Base-by-base conservation (phyloP, 257 asterid genomes). In the Lithospermum erythrorhizon region DNA sequence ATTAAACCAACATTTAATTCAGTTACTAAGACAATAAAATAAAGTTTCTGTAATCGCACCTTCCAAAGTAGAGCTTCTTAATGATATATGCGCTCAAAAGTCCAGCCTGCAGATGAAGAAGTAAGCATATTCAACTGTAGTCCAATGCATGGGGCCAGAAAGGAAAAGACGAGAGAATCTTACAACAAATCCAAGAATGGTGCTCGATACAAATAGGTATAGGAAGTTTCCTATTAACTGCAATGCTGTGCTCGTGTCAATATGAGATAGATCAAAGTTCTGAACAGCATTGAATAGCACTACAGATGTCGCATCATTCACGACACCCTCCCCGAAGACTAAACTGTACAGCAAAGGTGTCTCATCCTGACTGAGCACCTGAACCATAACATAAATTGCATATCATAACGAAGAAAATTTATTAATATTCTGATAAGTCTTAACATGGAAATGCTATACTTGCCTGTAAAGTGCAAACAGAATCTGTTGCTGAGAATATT, bases 291-390 rank as follows among this genome's bases (percentile, higher is more conserved):
- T 93, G 79, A 93, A 93, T 51, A 93, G 82, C 77, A 93, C 99
- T 45, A 93, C 90, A 25, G 99, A 93, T 67, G 99, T 93, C 62
- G 99, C 99, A 62, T 93, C 99, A 70, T 93, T 93, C 59, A 93
- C 98, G 27, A 93, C 98, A n/a, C 98, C 97, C 83, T 93, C 98
- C 69, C 98, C 98, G 57, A 93, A 93, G 45, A 93, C 99, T 20
- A 93, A 79, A 81, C 99, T 93, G 85, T 93, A 93, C 53, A 93
- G 75, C 70, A 93, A 75, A 67, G 99, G 99, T 32, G 97, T 93
- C 71, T 93, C 99, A 51, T 93, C 96, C 74, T 93, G 97, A 79
- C 75, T 86, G 73, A 93, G 94, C 75, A 93, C 87, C 99, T 93
- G 81, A 65, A 82, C 37, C 63, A 68, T 61, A 56, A 58, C 21